Evolutionary conservation across 192 early-diverging fungal genomes (phyloP).

Genomic region (Backusella luteola): DNA sequence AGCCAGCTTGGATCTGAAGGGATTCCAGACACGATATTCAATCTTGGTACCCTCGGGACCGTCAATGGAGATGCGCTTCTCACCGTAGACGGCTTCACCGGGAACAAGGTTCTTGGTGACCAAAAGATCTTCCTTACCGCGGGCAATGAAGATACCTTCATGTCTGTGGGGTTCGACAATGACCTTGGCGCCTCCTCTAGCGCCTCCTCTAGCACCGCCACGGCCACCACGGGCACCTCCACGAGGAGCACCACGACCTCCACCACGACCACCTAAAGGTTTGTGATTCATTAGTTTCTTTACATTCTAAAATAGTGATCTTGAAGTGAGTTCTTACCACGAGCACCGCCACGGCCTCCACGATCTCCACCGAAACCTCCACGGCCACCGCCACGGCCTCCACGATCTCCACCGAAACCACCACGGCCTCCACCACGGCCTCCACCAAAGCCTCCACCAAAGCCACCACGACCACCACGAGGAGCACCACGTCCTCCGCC

Average conservation of each 20-base stretch:
- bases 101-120: constrained; percentile 98
- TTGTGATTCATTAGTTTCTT: too few species aligned
- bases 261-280: constrained; percentile 42
- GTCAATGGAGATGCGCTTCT: constrained; percentile 97
- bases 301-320: too few species aligned
- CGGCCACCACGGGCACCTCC: constrained; percentile 42
- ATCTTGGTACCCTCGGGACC: constrained; percentile 93
- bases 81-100: constrained; percentile 96
- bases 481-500: constrained; percentile 18
- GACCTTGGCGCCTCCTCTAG: constrained; percentile 89
- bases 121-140: constrained; percentile 98
- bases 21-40: constrained; percentile 99
- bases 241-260: constrained; percentile 47
- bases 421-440: constrained; percentile 48
- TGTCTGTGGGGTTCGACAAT: constrained; percentile 97
- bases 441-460: constrained; percentile 30
- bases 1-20: constrained; percentile 98
- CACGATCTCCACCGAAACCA: neutral
- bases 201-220: constrained; percentile 65
- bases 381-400: neutral
- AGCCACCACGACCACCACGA: constrained; percentile 40
- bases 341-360: constrained; percentile 47
- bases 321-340: constrained; percentile 21
- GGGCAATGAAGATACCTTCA: constrained; percentile 92
- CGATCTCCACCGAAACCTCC: constrained; percentile 29